Evolutionary conservation across 352 stramenopile species (phyloP), one percentile per base, ranked within the genome.

Genomic region (Phytophthora syringae): DNA sequence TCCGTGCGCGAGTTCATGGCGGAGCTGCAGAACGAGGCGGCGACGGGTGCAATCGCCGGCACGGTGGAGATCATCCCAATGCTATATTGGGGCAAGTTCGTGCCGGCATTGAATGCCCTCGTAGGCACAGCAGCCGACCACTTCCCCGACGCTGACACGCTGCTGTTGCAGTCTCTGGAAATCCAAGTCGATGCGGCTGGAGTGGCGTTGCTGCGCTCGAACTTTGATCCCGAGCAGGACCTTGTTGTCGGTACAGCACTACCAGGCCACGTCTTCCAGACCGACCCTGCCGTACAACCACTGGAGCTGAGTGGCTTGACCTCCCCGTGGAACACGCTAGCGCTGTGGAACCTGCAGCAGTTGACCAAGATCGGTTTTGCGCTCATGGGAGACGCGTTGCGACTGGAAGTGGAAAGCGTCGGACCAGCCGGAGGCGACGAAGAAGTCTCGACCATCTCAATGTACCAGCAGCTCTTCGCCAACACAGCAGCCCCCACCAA

Each of bases 271-370:
- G 57, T 66, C 11, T 91, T 92, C 55, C 53, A 60, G 4, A 44
- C 60, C 15, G 40, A 75, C 28, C 43, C 60, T 39, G 24, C 47
- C 2, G 55, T 7, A 0, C 67, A 89, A 53, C 69, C 73, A 3
- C 52, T 93, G 21, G 59, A 79, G 56, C 82, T 98, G 30, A 94
- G 77, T 42, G 96, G 95, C 9, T 64, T 88, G 52, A 98, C 96
- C 22, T 92, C 82, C 55, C 96, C 97, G 9, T 99, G 97, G 97
- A 99, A 99, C 77, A 99, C 97, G 22, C 80, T 98, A 0, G 95
- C 95, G 24, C 66, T 99, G 3, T 99, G 97, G 97, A 90, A 98
- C 60, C 55, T 98, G 12, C n/a, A 63, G 22, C 93, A 94, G 62
- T 77, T 99, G 36, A 85, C 88, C 12, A 85, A 97, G 22, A 85